A percentile compares a stretch with the other conserved stretches of the same genome.
phyloP scores from a whole-genome alignment of 2,329 filamentous ascomycete genomes.

The Thelonectria discophora region DNA sequence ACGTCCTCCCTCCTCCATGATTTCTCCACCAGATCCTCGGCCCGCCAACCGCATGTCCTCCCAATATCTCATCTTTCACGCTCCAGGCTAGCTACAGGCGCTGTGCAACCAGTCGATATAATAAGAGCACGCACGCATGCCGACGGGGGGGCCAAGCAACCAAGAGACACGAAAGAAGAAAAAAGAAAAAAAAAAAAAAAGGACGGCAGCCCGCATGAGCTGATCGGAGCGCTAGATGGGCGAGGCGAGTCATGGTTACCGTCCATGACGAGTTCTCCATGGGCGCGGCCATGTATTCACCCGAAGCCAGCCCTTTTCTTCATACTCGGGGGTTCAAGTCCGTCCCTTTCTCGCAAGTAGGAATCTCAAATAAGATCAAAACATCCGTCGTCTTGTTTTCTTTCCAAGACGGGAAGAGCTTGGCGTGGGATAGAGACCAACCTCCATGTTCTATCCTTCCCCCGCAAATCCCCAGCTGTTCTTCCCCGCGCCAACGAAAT shows the following conservation, averaged over 20 bases:
- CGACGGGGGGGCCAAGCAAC: no score
- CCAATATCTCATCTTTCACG: not conserved
- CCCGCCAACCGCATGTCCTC: not conserved
- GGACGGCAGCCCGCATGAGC: not conserved
- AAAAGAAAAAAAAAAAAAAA: no score
- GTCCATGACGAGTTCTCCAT: not conserved
- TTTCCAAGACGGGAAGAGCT: not conserved
- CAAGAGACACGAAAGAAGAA: no score
- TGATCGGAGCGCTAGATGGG: not conserved
- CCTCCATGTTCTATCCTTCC: constrained; percentile 34
- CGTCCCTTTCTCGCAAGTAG: no score
- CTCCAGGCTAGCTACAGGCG: no score
- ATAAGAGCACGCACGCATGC: not conserved
- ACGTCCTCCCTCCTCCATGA: not conserved
- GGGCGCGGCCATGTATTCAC: no score
- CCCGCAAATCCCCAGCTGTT: constrained; percentile 37
- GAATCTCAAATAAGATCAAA: no score
- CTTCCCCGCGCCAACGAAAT: constrained; percentile 35
- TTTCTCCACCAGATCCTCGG: not conserved
- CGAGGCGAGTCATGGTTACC: no score
- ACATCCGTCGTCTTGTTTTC: not conserved
- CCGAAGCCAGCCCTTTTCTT: not conserved
- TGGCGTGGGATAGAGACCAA: not conserved
- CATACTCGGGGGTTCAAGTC: constrained; percentile 1
- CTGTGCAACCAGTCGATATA: not conserved